A percentile compares a stretch with the other conserved stretches of the same genome.
Conservation (phyloP, 2,329 filamentous ascomycete species). For the Verticillium albo-atrum region DNA sequence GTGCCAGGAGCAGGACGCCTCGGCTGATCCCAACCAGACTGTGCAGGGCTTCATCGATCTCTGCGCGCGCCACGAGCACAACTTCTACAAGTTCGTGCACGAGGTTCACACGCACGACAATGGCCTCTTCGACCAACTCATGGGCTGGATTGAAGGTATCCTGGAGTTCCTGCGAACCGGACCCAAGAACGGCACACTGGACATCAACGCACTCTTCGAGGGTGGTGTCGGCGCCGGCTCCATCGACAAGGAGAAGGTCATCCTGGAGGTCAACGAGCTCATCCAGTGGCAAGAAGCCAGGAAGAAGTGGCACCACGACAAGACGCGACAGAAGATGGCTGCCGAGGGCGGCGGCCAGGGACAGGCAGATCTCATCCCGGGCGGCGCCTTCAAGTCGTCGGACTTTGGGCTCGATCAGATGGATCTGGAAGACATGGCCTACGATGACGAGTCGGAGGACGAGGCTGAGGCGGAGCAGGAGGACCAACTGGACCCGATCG, state of each 20-base stretch:
- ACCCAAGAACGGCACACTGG: conserved; percentile 77
- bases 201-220: conserved; percentile 91
- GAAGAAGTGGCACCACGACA: conserved; percentile 98
- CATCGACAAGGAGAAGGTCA: conserved; percentile 68
- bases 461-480: conserved; percentile 66
- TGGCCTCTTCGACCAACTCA: conserved; percentile 89
- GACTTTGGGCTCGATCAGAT: conserved; percentile 89
- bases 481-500: conserved; percentile 82
- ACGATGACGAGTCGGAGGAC: conserved; percentile 65
- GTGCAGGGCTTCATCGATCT: conserved; percentile 98
- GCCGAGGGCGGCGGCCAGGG: conserved; percentile 59
- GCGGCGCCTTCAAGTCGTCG: conserved; percentile 63
- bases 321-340: conserved; percentile 98
- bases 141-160: conserved; percentile 96
- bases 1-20: conserved; percentile 71
- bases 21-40: conserved; percentile 94
- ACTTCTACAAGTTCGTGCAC: conserved; percentile 98
- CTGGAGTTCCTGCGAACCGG: conserved; percentile 88
- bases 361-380: conserved; percentile 44
- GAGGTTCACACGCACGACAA: conserved; percentile 97
- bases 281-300: conserved; percentile 92
- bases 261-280: conserved; percentile 76
- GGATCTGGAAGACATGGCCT: conserved; percentile 81
- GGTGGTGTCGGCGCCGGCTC: conserved; percentile 64
- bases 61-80: conserved; percentile 89